Percentiles rank a stretch among this genome's conserved stretches.
phyloP scores from a whole-genome alignment of 2,329 filamentous ascomycete species.

The Esteya vermicola region DNA sequence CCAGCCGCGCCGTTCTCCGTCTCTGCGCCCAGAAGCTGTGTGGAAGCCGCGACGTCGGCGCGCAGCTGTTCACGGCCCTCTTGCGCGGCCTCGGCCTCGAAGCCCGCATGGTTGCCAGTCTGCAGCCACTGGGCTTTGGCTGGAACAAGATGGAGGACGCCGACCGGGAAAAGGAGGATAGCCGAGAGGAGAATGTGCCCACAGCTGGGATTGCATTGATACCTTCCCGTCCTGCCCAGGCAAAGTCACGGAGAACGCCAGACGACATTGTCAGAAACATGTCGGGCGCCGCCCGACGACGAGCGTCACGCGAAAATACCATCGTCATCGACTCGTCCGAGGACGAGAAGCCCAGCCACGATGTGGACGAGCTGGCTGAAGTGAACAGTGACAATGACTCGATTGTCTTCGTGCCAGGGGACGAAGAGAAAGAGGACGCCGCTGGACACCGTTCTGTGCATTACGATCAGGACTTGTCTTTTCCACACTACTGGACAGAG shows the following conservation, averaged over 20 bases:
- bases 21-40: conserved; percentile 52
- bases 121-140: conserved; percentile 80
- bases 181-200: too few species aligned
- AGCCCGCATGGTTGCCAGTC: conserved; percentile 65
- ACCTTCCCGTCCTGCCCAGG: too few species aligned
- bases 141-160: conserved; percentile 82
- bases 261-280: neutral
- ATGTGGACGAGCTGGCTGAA: conserved; percentile 30
- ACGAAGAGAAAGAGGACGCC: conserved; percentile 22
- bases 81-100: conserved; percentile 70
- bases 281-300: too few species aligned
- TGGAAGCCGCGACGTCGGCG: conserved; percentile 77
- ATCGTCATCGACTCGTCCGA: conserved; percentile 16
- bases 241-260: too few species aligned
- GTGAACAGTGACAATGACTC: conserved; percentile 45
- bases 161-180: conserved; percentile 29
- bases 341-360: neutral
- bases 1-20: conserved; percentile 53
- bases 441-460: neutral
- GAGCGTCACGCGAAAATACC: too few species aligned
- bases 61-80: conserved; percentile 79
- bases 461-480: conserved; percentile 65
- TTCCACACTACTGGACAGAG: conserved; percentile 89
- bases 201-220: too few species aligned
- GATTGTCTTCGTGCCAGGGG: conserved; percentile 42